These are phyloP conservation scores for Aspergillus hiratsukae DNA, from an alignment of 2,329 filamentous ascomycete genomes.

Conservation along the genomic window DNA sequence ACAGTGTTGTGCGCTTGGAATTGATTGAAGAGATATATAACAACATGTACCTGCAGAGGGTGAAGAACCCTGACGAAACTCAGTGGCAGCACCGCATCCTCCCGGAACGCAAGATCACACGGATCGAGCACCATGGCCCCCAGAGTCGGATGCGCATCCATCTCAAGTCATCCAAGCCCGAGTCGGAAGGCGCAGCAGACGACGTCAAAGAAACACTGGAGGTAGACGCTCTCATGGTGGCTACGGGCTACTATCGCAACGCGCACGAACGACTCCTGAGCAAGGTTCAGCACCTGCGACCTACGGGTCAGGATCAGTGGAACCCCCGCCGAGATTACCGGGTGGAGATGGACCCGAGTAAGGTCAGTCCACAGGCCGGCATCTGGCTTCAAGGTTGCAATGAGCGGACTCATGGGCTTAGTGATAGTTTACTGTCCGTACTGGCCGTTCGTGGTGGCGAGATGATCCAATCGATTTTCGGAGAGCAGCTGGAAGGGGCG, in stretches of 20 bases:
- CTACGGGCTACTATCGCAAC: conserved; percentile 78
- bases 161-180: conserved; percentile 48
- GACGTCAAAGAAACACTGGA: conserved; percentile 59
- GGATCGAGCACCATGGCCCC: conserved; percentile 52
- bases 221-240: conserved; percentile 77
- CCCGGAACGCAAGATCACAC: conserved; percentile 61
- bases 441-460: conserved; percentile 71
- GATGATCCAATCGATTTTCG: conserved; percentile 72
- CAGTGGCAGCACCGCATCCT: conserved; percentile 81
- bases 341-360: conserved; percentile 64
- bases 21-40: conserved; percentile 87
- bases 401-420: conserved; percentile 83
- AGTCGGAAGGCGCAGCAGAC: conserved; percentile 27
- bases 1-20: conserved; percentile 86
- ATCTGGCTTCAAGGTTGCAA: conserved; percentile 94
- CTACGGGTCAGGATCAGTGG: conserved; percentile 54
- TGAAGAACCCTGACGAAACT: conserved; percentile 63
- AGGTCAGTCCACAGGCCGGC: conserved; percentile 68
- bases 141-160: conserved; percentile 55
- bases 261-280: conserved; percentile 74
- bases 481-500: conserved; percentile 29
- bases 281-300: conserved; percentile 62
- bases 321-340: conserved; percentile 73
- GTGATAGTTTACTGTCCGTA: conserved; percentile 76
- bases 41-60: conserved; percentile 78